Evolutionary conservation across 2,329 filamentous ascomycete genomes (phyloP).

Genomic region (Stagonosporopsis rhizophila): DNA sequence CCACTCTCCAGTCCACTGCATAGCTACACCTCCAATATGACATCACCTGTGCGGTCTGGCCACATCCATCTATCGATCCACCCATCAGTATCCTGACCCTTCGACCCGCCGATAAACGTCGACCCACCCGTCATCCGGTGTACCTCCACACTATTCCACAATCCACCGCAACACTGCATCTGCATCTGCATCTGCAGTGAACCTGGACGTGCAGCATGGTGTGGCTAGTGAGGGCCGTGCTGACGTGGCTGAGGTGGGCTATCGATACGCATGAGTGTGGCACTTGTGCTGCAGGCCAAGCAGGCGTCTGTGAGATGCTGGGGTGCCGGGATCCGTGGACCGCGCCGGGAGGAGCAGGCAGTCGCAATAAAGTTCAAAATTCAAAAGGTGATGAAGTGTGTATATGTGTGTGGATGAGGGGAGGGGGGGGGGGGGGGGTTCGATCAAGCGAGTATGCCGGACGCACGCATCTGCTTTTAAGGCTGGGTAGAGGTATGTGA

Average conservation of each 20-base stretch:
- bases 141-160: conserved; percentile 4
- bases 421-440: background rate
- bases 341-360: background rate
- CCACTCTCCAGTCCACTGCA: background rate
- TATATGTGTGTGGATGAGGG: too few relatives aligned
- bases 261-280: background rate
- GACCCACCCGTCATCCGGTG: conserved; percentile 8
- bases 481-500: too few relatives aligned
- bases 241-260: background rate
- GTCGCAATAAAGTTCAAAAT: too few relatives aligned
- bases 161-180: conserved; percentile 3
- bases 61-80: background rate
- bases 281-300: background rate
- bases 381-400: too few relatives aligned
- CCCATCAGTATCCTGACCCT: background rate
- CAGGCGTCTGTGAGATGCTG: too few relatives aligned
- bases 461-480: too few relatives aligned
- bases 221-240: background rate
- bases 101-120: too few relatives aligned
- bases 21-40: background rate
- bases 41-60: background rate
- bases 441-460: too few relatives aligned
- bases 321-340: background rate
- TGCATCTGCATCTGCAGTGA: background rate
- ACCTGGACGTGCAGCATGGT: background rate